Conservation (phyloP, 208 protist genomes). For the Acanthamoeba healyi region DNA sequence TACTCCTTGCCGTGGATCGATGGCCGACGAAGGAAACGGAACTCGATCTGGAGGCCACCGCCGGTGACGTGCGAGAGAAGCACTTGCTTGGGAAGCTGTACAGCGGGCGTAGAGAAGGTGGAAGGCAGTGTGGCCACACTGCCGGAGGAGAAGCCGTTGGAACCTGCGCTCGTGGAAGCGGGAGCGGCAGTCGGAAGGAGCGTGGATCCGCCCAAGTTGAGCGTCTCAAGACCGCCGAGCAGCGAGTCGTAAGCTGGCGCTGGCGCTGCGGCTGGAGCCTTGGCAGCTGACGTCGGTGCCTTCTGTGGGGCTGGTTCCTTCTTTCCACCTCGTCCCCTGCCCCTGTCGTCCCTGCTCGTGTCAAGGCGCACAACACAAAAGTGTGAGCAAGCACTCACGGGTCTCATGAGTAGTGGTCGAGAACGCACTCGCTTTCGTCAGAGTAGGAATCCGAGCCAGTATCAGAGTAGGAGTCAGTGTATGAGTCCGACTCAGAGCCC, state of each 20-base stretch:
- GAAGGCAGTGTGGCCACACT: neutral
- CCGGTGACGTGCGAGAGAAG: slow-evolving; percentile 28
- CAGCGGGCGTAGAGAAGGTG: neutral
- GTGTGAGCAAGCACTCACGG: too few relatives aligned
- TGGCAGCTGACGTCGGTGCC: neutral
- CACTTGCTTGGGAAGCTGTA: slow-evolving; percentile 1
- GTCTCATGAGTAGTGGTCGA: neutral
- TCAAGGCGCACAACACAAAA: neutral
- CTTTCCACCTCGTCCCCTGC: neutral
- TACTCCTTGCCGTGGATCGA: slow-evolving; percentile 25
- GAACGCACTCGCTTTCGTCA: neutral
- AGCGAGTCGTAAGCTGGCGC: neutral
- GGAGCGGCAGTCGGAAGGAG: neutral
- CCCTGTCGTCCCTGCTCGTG: neutral
- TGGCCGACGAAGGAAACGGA: slow-evolving; percentile 33
- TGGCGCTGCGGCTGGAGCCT: neutral
- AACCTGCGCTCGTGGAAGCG: neutral
- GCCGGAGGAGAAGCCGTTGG: neutral
- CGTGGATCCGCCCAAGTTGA: neutral
- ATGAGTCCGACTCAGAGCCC: slow-evolving; percentile 22
- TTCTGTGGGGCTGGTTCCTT: neutral
- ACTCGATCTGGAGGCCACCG: slow-evolving; percentile 47
- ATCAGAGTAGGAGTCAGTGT: slow-evolving; percentile 32
- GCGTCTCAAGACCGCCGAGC: neutral
- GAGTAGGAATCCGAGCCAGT: slow-evolving; percentile 6